Conservation (phyloP, 768 basidiomycete genomes). For the Phlebiopsis flavidoalba region DNA sequence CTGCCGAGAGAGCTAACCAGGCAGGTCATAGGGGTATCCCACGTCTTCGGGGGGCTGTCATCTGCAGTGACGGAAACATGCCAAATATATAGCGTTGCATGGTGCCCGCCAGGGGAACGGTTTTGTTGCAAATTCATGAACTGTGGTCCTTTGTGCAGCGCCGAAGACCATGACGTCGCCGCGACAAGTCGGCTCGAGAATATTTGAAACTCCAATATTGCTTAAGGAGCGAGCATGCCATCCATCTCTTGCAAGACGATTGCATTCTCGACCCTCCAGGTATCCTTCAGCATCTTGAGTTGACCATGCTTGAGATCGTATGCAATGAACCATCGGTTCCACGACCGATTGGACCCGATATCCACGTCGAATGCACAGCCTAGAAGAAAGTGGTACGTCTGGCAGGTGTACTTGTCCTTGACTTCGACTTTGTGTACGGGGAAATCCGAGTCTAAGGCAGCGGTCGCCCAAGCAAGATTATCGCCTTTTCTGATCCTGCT, state of each 20-base stretch:
- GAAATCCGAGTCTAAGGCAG: neutral
- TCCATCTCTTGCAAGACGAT: neutral
- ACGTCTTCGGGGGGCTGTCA: neutral
- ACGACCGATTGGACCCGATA: neutral
- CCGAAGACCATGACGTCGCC: neutral
- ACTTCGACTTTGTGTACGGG: slow-evolving; percentile 1
- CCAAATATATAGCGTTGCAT: neutral
- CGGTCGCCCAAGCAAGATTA: neutral
- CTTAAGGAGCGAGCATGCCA: neutral
- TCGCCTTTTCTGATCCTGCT: neutral
- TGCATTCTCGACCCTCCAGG: neutral
- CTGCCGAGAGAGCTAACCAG: neutral
- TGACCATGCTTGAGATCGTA: neutral
- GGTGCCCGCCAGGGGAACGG: neutral
- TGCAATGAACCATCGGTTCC: slow-evolving; percentile 6
- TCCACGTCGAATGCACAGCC: neutral
- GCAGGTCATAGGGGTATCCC: neutral
- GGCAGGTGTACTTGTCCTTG: neutral
- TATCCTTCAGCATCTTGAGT: slow-evolving; percentile 11
- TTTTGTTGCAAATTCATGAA: neutral
- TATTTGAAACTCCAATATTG: too few relatives aligned
- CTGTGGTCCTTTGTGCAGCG: neutral
- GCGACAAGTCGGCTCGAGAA: neutral
- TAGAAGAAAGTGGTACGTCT: neutral
- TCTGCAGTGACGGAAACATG: neutral